Evolutionary conservation across 164 flowering plant species (phyloP), one percentile per base, ranked within the genome.

Genomic region (Nelumbo lutea): DNA sequence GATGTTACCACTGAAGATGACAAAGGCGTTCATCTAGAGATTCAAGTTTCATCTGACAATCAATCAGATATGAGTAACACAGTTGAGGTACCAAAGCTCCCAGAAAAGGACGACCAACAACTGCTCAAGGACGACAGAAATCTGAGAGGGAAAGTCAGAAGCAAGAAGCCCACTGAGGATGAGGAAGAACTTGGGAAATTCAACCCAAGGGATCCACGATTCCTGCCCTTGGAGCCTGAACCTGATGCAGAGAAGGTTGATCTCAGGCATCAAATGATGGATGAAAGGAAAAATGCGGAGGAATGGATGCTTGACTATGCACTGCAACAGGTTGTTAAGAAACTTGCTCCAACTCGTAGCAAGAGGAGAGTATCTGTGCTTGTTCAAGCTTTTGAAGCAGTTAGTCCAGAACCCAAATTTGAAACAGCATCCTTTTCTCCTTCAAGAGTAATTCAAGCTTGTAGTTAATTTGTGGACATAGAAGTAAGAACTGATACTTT

Each of bases 251-350:
- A 89, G 62, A 87, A 79, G 76, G 90, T 90, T 65, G 89, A 86
- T 78, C 87, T 90, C 44, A 86, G 66, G 84, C 90, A 85, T 73
- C 89, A 83, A 62, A 64, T 47, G 72, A 72, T 84, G 67, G 89
- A 90, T 66, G 88, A 84, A 3, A 83, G 86, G 78, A 88, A 73
- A 67, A 83, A 83, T 61, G 40, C 89, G 2, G 90, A 90, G 70
- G 96, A 90, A 57, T 90, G 92, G 92, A 90, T 90, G 96, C 50
- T 88, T 13, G 96, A 90, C 69, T 76, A 75, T 72, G 93, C 90
- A 47, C 83, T 90, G 6, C 80, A 71, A 64, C 78, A 72, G 66
- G 71, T 85, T 1, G 88, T 89, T 6, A 80, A 71, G 45, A 79
- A 83, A 73, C 92, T 90, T 45, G 89, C 81, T 43, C 87, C 88